Base-by-base conservation (phyloP, 129 eudicot species). In the Heracleum sosnowskyi region DNA sequence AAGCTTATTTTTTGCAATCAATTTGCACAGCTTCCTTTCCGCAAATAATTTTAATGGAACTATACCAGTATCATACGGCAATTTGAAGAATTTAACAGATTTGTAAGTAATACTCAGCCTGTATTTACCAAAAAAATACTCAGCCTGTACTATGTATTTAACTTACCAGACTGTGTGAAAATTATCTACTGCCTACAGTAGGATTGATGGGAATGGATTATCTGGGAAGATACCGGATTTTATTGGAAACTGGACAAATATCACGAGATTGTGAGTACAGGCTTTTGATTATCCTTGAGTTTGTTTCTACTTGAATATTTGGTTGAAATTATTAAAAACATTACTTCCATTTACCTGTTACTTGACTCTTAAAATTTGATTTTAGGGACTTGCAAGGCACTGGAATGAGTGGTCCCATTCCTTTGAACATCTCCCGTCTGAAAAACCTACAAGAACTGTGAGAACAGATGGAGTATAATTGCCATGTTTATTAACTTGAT, bases 151-250 rank as follows among this genome's bases (percentile, higher is more conserved):
- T 17, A 45, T 16, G 10, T 26, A 22, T 51, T 12, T 11, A 47
- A 31, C 20, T 28, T 75, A 18, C 18, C 68, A 46, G 9, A 64
- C 0, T 8, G 37, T 49, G 64, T 75, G 55, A 75, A 75, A 33
- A 33, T 33, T 29, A 47, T 75, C 33, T 75, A 53, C 70, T 47
- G 12, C 49, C 47, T 82, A 69, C 86, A 88, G 92, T 79, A 69
- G 89, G 82, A 77, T 88, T 62, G 89, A 84, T 72, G 92, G 90
- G 76, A 88, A n/a, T 66, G 35, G 2, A 41, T 53, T 88, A 42
- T 76, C 92, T 24, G 92, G 90, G 68, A 81, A 42, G 77, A 88
- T 88, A 73, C 92, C 92, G 2, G 82, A 79, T 79, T 83, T 88
- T 64, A 86, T 88, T 40, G 92, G 92, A 46, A 84, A 84, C 64